Evolutionary conservation across 2,329 filamentous ascomycete genomes (phyloP).

Genomic region (Thermoascus crustaceus): DNA sequence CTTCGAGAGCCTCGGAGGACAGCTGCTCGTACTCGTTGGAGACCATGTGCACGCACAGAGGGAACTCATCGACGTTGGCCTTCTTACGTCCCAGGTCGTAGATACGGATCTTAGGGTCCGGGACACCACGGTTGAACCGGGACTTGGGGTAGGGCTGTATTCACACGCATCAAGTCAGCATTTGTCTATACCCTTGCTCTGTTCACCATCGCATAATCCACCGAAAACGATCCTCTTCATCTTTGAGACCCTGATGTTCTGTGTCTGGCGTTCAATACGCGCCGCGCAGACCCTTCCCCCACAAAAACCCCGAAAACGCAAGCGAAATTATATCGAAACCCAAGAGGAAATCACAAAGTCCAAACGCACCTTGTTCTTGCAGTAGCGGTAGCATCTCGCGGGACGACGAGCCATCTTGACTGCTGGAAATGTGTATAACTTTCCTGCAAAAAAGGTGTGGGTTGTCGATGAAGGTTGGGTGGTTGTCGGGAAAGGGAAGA

Average conservation of each 20-base stretch:
- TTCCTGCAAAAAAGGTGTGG: constrained; percentile 40
- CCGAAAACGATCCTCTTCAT: too few species aligned
- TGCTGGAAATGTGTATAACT: constrained; percentile 40
- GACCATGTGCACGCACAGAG: constrained; percentile 96
- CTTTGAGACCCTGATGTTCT: too few species aligned
- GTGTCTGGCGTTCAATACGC: background rate
- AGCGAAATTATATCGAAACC: constrained; percentile 17
- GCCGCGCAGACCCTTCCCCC: too few species aligned
- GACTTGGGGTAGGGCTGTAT: constrained; percentile 99
- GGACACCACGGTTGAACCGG: constrained; percentile 99
- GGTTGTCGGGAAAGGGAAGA: constrained; percentile 27
- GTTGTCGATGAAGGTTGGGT: constrained; percentile 27
- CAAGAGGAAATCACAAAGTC: constrained; percentile 13
- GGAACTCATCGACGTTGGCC: constrained; percentile 98
- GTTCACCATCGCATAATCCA: too few species aligned
- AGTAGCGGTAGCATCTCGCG: constrained; percentile 99
- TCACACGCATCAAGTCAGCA: too few species aligned
- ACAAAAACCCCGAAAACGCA: constrained; percentile 20
- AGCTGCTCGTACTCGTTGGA: constrained; percentile 99
- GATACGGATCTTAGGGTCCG: constrained; percentile 77
- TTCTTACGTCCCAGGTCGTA: constrained; percentile 99
- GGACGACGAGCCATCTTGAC: constrained; percentile 98
- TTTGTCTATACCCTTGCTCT: too few species aligned
- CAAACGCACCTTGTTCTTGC: constrained; percentile 97
- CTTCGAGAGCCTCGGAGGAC: constrained; percentile 98